These are phyloP conservation scores for Pseudotsuga menziesii DNA, from an alignment of 75 land plant species.

Conservation along the genomic window DNA sequence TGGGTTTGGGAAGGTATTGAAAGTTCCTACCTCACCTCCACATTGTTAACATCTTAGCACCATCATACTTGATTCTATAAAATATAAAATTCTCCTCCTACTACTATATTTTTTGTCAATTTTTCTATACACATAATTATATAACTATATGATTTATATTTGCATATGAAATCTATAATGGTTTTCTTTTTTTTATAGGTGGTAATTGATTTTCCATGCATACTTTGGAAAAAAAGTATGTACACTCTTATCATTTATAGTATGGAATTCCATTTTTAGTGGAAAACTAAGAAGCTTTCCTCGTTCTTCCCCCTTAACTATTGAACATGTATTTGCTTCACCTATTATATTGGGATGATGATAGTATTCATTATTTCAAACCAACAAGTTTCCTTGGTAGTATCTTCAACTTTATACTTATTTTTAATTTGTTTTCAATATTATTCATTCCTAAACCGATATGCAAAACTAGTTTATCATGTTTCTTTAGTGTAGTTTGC, in stretches of 20 bases:
- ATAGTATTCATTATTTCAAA: slow-evolving; percentile 76
- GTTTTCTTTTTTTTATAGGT: slow-evolving; percentile 29
- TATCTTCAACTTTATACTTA: slow-evolving; percentile 69
- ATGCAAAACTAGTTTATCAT: slow-evolving; percentile 10
- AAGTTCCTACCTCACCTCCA: no score
- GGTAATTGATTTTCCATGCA: slow-evolving; percentile 59
- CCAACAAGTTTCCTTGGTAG: slow-evolving; percentile 54
- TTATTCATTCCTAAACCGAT: slow-evolving; percentile 81
- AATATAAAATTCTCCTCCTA: neutral
- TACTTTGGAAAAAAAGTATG: slow-evolving; percentile 46
- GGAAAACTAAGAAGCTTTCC: slow-evolving; percentile 65
- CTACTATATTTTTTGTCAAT: neutral
- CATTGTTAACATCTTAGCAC: no score
- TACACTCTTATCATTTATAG: slow-evolving; percentile 53
- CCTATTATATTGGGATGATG: slow-evolving; percentile 93
- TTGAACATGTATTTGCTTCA: slow-evolving; percentile 74
- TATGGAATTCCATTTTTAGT: slow-evolving; percentile 76
- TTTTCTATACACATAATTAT: no score
- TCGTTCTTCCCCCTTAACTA: slow-evolving; percentile 67
- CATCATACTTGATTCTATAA: neutral
- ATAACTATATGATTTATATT: neutral
- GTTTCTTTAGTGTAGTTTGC: no score
- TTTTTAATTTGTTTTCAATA: slow-evolving; percentile 86
- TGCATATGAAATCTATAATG: neutral
- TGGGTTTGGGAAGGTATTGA: no score